Conservation (phyloP, 192 early-diverging fungal species). For the Fimicolochytrium jonesii region DNA sequence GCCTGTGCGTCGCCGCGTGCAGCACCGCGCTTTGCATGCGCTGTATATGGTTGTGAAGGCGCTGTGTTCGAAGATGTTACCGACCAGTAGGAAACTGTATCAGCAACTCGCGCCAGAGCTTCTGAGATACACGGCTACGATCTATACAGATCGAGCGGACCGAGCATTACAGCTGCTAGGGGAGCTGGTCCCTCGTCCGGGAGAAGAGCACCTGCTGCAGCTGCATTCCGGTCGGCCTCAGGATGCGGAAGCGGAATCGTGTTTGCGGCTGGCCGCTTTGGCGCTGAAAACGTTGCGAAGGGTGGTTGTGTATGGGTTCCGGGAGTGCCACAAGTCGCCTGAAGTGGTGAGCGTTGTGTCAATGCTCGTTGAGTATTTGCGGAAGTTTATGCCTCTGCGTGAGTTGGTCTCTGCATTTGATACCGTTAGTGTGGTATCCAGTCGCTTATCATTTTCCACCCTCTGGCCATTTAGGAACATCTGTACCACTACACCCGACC, state of each 20-base stretch:
- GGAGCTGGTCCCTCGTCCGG: too few relatives aligned
- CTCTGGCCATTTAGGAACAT: too few relatives aligned
- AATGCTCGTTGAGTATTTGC: slow-evolving; percentile 43
- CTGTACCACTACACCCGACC: neutral
- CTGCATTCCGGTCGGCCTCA: slow-evolving; percentile 2
- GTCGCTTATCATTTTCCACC: too few relatives aligned
- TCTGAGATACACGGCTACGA: slow-evolving; percentile 59
- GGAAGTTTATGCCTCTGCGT: slow-evolving; percentile 51
- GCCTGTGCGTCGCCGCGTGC: slow-evolving; percentile 43
- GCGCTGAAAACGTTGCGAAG: slow-evolving; percentile 73
- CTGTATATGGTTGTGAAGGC: slow-evolving; percentile 73
- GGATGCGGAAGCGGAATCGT: slow-evolving; percentile 26
- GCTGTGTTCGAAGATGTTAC: slow-evolving; percentile 66
- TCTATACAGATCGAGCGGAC: slow-evolving; percentile 61
- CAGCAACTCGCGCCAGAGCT: slow-evolving; percentile 67
- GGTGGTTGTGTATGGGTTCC: slow-evolving; percentile 69
- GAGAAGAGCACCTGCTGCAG: too few relatives aligned
- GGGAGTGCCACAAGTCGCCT: slow-evolving; percentile 40
- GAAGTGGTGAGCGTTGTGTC: slow-evolving; percentile 44
- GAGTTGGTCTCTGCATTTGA: slow-evolving; percentile 26
- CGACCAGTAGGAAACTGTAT: slow-evolving; percentile 55
- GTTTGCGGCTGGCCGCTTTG: slow-evolving; percentile 59
- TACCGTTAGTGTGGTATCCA: too few relatives aligned
- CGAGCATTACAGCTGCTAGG: slow-evolving; percentile 46
- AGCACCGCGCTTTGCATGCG: slow-evolving; percentile 69